Conservation (phyloP, 805 yeast genomes). For the Wickerhamomyces canadensis region DNA sequence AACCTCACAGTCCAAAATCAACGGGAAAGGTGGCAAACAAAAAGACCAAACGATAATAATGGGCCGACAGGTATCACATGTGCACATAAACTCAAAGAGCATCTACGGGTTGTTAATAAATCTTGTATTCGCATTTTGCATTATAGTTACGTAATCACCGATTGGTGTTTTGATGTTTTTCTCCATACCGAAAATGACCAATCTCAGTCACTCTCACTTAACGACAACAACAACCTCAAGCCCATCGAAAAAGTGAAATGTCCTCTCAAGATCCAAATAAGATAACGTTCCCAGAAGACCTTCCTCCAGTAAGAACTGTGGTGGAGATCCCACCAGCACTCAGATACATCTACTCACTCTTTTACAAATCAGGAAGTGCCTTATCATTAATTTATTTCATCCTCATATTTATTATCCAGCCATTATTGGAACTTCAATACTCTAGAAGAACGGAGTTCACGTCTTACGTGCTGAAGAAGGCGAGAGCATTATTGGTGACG, state of each 20-base stretch:
- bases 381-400: constrained; percentile 26
- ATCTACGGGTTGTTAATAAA: no score
- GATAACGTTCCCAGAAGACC: constrained; percentile 20
- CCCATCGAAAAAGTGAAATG: no score
- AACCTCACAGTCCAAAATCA: constrained; percentile 10
- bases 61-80: no score
- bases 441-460: constrained; percentile 33
- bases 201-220: no score
- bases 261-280: constrained; percentile 3
- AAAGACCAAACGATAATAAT: constrained; percentile 1
- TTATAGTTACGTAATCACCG: no score
- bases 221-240: no score
- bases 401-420: constrained; percentile 33
- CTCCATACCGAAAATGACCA: no score
- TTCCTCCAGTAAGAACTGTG: constrained; percentile 4
- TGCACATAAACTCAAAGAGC: no score
- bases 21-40: background rate
- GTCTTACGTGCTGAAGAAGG: constrained; percentile 22
- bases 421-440: constrained; percentile 33
- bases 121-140: no score
- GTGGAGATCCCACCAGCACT: constrained; percentile 19
- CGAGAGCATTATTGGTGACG: constrained; percentile 25
- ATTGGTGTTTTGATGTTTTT: no score
- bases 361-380: constrained; percentile 31
- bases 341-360: constrained; percentile 20